Conservation (phyloP, 2,329 filamentous ascomycete species). For the Fusarium sp. region DNA sequence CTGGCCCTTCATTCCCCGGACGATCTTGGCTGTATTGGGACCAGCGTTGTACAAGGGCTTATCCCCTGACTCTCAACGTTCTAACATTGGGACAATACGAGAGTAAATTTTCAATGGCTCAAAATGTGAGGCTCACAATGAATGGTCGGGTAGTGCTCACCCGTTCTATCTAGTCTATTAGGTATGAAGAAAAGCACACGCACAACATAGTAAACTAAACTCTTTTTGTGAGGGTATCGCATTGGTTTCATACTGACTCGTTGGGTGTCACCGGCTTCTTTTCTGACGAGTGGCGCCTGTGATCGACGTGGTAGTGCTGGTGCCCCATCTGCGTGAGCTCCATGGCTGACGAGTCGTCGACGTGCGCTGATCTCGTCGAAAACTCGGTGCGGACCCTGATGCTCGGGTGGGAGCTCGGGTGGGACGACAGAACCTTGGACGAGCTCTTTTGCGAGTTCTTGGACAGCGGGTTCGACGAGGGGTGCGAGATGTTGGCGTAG, state of each 20-base stretch:
- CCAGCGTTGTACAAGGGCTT: background rate
- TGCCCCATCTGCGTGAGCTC: conserved; percentile 15
- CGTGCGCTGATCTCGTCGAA: background rate
- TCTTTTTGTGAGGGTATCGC: background rate
- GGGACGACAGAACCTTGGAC: background rate
- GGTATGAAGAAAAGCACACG: too few species aligned
- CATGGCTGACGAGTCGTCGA: conserved; percentile 9
- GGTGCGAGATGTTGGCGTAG: conserved; percentile 36
- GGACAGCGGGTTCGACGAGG: background rate
- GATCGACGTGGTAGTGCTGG: background rate
- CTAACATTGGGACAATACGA: background rate
- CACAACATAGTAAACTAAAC: too few species aligned
- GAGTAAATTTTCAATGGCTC: background rate
- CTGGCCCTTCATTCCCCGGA: conserved; percentile 5
- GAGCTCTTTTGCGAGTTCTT: background rate
- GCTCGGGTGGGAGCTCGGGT: background rate
- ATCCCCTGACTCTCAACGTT: background rate
- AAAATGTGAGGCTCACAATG: background rate
- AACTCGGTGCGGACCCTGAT: conserved; percentile 2
- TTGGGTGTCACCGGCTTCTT: conserved; percentile 8
- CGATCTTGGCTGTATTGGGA: conserved; percentile 3
- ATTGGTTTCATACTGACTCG: conserved; percentile 15
- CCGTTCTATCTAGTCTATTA: conserved; percentile 4
- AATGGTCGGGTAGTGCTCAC: background rate
- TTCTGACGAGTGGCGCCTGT: conserved; percentile 3